phyloP scores from a whole-genome alignment of 1,139 yeast genomes.

The Kodamaea alishanica region DNA sequence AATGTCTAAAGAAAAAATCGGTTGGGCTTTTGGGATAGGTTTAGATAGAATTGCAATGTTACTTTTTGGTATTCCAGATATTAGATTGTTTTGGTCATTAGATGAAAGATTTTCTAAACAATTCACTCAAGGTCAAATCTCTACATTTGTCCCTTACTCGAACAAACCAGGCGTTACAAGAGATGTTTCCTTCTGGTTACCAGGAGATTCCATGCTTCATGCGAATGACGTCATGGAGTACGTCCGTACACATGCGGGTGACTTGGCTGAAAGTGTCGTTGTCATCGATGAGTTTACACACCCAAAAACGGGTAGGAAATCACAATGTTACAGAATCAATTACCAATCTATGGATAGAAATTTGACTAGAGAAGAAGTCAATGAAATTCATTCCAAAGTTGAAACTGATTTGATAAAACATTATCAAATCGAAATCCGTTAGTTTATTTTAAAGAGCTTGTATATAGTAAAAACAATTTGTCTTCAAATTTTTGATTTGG shows the following conservation, averaged over 20 bases:
- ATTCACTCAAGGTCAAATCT: slow-evolving; percentile 60
- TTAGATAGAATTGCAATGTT: slow-evolving; percentile 95
- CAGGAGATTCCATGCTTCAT: slow-evolving; percentile 50
- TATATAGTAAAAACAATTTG: slow-evolving; percentile 1
- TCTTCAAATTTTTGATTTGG: neutral
- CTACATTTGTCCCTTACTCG: slow-evolving; percentile 82
- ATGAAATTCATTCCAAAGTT: slow-evolving; percentile 62
- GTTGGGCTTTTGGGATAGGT: slow-evolving; percentile 99
- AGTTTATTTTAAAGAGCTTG: slow-evolving; percentile 8
- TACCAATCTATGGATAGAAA: slow-evolving; percentile 96
- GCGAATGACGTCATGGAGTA: slow-evolving; percentile 93
- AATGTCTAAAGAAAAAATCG: slow-evolving; percentile 55
- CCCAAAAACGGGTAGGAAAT: slow-evolving; percentile 72
- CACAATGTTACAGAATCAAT: slow-evolving; percentile 85
- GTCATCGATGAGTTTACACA: slow-evolving; percentile 79
- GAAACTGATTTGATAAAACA: slow-evolving; percentile 49
- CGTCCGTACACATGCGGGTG: slow-evolving; percentile 81
- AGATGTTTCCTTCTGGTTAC: slow-evolving; percentile 91
- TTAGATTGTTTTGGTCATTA: slow-evolving; percentile 84
- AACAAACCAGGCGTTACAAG: slow-evolving; percentile 84
- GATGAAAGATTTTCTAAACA: slow-evolving; percentile 78
- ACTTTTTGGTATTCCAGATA: slow-evolving; percentile 91
- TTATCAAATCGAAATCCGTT: slow-evolving; percentile 64
- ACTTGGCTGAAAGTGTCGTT: slow-evolving; percentile 80
- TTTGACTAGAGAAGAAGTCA: slow-evolving; percentile 77